phyloP scores from a whole-genome alignment of 1,284 basidiomycete species.

The Ganoderma boninense region DNA sequence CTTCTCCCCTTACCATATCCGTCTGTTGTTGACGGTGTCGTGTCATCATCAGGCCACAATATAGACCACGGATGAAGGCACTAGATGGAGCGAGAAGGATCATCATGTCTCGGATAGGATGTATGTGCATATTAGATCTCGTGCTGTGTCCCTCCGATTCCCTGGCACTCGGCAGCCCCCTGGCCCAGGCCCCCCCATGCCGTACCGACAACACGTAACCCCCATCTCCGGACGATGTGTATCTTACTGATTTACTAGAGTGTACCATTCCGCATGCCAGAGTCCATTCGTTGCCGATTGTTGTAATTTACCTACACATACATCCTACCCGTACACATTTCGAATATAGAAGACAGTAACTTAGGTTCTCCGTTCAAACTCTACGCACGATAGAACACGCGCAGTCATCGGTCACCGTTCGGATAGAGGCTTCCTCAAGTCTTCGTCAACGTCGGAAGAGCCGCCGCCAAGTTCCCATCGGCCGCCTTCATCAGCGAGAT shows the following conservation, averaged over 20 bases:
- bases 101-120: neutral
- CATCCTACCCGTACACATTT: conserved; percentile 5
- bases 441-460: neutral
- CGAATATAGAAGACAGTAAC: neutral
- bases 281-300: neutral
- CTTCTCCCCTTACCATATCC: neutral
- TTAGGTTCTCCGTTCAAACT: neutral
- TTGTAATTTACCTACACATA: neutral
- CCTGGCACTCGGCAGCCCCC: neutral
- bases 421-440: neutral
- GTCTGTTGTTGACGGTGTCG: neutral
- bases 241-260: neutral
- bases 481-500: conserved; percentile 34
- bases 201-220: neutral
- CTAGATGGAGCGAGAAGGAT: neutral
- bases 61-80: neutral
- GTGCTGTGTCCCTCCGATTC: neutral
- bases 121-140: neutral
- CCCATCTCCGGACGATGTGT: neutral
- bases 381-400: neutral
- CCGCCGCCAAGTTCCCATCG: conserved; percentile 30
- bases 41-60: neutral
- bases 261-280: neutral
- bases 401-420: neutral
- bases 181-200: neutral